phyloP scores from a whole-genome alignment of 306 rosid genomes.

The Medicago ruthenica region DNA sequence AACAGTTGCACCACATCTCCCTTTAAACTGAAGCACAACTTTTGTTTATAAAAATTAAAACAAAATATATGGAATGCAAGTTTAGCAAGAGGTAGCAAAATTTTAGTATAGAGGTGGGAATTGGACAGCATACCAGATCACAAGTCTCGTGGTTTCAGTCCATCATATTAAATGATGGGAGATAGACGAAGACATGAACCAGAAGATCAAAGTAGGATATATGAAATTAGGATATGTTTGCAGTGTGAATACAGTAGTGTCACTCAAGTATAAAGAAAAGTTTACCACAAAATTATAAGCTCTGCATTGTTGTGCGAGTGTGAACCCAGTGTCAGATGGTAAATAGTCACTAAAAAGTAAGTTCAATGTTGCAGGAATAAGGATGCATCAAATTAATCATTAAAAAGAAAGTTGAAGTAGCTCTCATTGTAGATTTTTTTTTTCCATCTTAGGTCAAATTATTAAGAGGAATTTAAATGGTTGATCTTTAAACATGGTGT shows the following conservation, averaged over 20 bases:
- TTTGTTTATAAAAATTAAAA: background rate
- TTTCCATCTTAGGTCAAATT: background rate
- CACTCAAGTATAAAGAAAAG: background rate
- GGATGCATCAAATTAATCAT: background rate
- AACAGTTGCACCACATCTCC: background rate
- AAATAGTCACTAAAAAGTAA: background rate
- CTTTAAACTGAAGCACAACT: slow-evolving; percentile 1
- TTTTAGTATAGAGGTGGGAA: background rate
- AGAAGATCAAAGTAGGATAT: background rate
- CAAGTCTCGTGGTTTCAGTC: background rate
- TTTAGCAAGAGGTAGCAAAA: background rate
- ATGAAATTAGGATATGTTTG: background rate
- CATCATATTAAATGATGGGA: slow-evolving; percentile 18
- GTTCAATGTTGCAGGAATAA: background rate
- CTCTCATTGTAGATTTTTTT: background rate
- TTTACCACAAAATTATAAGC: background rate
- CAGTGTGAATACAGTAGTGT: background rate
- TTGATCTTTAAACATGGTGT: background rate
- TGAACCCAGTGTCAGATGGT: background rate
- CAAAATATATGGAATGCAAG: background rate
- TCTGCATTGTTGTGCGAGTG: background rate
- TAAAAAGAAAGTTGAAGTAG: background rate
- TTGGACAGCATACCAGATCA: background rate
- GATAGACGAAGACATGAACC: slow-evolving; percentile 1
- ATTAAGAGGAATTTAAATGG: slow-evolving; percentile 5